A percentile compares a stretch with the other conserved stretches of the same genome.
Conservation (phyloP, 2,329 filamentous ascomycete species). For the Aureobasidium melanogenum region DNA sequence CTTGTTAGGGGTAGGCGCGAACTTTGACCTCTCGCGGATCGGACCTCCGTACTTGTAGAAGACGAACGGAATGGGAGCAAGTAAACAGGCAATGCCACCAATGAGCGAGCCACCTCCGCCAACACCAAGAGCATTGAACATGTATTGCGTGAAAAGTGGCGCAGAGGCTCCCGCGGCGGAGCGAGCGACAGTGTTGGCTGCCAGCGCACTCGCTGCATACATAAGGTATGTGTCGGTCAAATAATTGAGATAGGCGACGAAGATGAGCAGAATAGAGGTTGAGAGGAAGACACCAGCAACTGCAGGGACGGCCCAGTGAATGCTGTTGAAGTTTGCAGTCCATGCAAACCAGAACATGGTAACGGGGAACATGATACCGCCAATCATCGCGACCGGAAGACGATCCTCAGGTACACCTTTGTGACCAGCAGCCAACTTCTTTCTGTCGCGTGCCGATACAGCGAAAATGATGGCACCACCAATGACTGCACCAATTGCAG, state of each 20-base stretch:
- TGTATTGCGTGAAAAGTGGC: constrained; percentile 24
- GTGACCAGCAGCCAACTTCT: constrained; percentile 30
- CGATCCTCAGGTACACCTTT: constrained; percentile 36
- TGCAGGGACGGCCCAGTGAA: constrained; percentile 41
- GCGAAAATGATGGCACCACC: constrained; percentile 35
- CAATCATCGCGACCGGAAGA: constrained; percentile 24
- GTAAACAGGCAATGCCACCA: constrained; percentile 33
- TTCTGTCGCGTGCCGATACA: constrained; percentile 32
- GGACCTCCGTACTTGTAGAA: constrained; percentile 24
- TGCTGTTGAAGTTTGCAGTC: constrained; percentile 30
- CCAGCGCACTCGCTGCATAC: constrained; percentile 25
- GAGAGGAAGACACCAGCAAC: constrained; percentile 37
- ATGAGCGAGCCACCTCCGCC: constrained; percentile 31
- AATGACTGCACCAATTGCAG: constrained; percentile 39
- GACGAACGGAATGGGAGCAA: constrained; percentile 26
- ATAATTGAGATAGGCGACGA: constrained; percentile 47
- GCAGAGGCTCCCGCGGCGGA: constrained; percentile 24
- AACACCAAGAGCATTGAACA: constrained; percentile 24
- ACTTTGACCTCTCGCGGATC: constrained; percentile 19
- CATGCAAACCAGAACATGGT: constrained; percentile 30
- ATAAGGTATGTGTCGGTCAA: constrained; percentile 44
- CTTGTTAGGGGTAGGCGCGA: constrained; percentile 19
- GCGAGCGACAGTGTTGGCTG: constrained; percentile 24
- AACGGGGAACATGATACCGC: constrained; percentile 25
- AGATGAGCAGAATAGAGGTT: constrained; percentile 36